phyloP scores from a whole-genome alignment of 2,329 filamentous ascomycete species.

The Sclerotinia borealis region DNA sequence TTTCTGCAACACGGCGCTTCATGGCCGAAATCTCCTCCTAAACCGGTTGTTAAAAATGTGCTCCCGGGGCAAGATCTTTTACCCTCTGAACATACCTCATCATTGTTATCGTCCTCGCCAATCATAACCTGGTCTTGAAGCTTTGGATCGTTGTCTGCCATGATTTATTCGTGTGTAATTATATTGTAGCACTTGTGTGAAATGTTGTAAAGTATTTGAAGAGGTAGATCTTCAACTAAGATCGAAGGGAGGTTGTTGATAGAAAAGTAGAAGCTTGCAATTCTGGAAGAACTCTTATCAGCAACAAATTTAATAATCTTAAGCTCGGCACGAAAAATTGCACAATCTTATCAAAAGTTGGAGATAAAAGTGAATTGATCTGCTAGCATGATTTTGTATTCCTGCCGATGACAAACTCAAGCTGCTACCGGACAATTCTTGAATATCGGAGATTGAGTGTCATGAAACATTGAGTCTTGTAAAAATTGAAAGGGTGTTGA shows the following conservation, averaged over 20 bases:
- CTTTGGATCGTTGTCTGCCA: slow-evolving; percentile 29
- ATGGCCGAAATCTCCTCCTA: slow-evolving; percentile 79
- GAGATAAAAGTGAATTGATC: slow-evolving; percentile 1
- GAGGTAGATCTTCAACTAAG: not conserved
- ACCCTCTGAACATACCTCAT: slow-evolving; percentile 26
- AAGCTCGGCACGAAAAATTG: not conserved
- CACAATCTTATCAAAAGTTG: not conserved
- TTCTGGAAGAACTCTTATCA: slow-evolving; percentile 6
- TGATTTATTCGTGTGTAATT: slow-evolving; percentile 6
- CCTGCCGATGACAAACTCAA: not conserved
- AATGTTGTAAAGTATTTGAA: not conserved
- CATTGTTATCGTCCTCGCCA: slow-evolving; percentile 30
- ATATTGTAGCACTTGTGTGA: not conserved
- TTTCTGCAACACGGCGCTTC: slow-evolving; percentile 81
- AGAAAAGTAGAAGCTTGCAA: not conserved
- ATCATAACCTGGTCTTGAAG: slow-evolving; percentile 26
- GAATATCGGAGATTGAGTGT: not conserved
- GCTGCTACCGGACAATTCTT: not conserved
- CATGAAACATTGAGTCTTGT: not conserved
- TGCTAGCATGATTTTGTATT: not conserved
- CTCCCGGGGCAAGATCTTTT: not conserved
- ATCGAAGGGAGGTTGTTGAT: not conserved
- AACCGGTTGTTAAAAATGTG: slow-evolving; percentile 1
- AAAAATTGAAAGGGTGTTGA: not conserved
- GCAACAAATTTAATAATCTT: not conserved